Conservation (phyloP, 495 filamentous ascomycete species). For the Xylaria castorea region DNA sequence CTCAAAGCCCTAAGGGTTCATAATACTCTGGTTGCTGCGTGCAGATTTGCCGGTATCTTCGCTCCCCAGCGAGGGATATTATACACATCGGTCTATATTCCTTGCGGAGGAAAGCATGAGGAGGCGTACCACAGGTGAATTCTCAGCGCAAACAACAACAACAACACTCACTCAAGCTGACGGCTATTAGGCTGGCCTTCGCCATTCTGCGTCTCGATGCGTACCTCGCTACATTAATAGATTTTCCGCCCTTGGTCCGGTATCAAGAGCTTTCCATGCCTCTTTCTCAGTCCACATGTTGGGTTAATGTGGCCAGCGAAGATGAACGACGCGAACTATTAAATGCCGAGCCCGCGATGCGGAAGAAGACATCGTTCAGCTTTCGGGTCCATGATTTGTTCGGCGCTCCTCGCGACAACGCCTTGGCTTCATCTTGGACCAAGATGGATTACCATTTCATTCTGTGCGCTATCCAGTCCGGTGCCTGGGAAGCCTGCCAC, state of each 20-base stretch:
- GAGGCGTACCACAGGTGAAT: constrained; percentile 7
- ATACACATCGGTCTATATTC: constrained; percentile 14
- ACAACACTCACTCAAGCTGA: not conserved
- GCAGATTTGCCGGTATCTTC: constrained; percentile 37
- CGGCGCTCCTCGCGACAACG: constrained; percentile 5
- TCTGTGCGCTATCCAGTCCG: constrained; percentile 37
- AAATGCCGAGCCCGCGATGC: constrained; percentile 30
- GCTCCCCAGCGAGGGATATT: constrained; percentile 24
- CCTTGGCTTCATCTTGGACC: constrained; percentile 32
- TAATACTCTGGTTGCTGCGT: constrained; percentile 33
- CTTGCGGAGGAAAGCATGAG: constrained; percentile 13
- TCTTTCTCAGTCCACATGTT: constrained; percentile 31
- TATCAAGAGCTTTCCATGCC: constrained; percentile 38
- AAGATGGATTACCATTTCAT: constrained; percentile 38
- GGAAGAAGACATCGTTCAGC: constrained; percentile 33
- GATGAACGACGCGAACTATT: constrained; percentile 35
- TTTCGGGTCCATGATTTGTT: constrained; percentile 34
- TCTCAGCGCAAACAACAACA: not conserved
- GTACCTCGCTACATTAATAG: constrained; percentile 34
- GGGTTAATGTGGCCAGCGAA: constrained; percentile 29
- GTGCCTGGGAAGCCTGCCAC: constrained; percentile 37
- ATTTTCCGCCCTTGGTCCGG: constrained; percentile 36
- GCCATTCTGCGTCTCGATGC: constrained; percentile 38
- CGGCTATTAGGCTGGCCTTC: constrained; percentile 33
- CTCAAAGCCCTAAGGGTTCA: constrained; percentile 35